Conservation (phyloP, 352 stramenopile species). For the Globisporangium abappressorium region DNA sequence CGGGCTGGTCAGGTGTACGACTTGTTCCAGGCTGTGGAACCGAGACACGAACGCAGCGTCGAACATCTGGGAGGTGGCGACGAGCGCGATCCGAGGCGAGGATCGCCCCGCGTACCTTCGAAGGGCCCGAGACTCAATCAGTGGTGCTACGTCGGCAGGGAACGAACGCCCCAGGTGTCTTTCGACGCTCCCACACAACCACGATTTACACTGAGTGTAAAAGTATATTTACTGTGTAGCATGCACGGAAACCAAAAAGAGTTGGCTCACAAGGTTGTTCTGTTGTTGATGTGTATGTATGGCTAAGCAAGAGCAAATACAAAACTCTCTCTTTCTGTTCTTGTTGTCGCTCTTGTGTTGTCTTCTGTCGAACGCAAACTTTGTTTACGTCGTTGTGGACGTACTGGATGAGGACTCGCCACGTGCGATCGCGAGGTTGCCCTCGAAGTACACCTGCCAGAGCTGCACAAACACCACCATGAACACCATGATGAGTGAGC, state of each 20-base stretch:
- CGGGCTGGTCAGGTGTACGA: too few relatives aligned
- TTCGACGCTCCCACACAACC: too few relatives aligned
- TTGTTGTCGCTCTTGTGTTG: neutral
- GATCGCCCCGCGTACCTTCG: too few relatives aligned
- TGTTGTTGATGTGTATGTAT: neutral
- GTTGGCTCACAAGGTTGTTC: neutral
- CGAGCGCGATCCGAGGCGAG: too few relatives aligned
- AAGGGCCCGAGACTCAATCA: too few relatives aligned
- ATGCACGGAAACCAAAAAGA: conserved; percentile 7
- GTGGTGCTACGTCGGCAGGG: too few relatives aligned
- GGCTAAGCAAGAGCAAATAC: neutral
- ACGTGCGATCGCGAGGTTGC: conserved; percentile 64
- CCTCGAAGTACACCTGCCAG: conserved; percentile 82
- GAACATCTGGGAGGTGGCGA: too few relatives aligned
- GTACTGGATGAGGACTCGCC: conserved; percentile 22
- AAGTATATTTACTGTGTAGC: conserved; percentile 11
- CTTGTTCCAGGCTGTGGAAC: too few relatives aligned
- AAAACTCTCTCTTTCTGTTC: neutral
- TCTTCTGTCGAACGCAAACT: neutral
- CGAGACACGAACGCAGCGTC: too few relatives aligned
- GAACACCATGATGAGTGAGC: conserved; percentile 77
- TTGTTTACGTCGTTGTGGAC: conserved; percentile 9
- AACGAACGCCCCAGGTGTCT: too few relatives aligned
- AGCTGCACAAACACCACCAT: conserved; percentile 87
- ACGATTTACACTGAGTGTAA: too few relatives aligned